A percentile compares a stretch with the other conserved stretches of the same genome.
phyloP scores from a whole-genome alignment of 768 basidiomycete genomes.

The Tricholomella constricta region DNA sequence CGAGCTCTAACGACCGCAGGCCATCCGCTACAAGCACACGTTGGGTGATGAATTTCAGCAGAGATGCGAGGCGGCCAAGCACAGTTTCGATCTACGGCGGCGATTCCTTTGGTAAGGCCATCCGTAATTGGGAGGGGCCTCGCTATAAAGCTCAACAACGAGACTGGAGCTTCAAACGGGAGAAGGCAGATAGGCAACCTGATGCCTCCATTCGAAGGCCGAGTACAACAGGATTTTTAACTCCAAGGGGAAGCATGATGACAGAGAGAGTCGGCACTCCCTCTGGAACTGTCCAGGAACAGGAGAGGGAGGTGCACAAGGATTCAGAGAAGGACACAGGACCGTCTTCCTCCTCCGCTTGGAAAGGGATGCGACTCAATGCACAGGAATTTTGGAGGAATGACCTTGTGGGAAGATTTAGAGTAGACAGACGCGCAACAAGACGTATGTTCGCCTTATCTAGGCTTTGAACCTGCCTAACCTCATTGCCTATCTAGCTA shows the following conservation, averaged over 20 bases:
- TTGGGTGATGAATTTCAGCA: constrained; percentile 25
- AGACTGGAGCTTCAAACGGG: constrained; percentile 63
- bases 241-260: constrained; percentile 31
- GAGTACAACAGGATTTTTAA: constrained; percentile 30
- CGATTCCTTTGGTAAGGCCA: constrained; percentile 44
- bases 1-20: constrained; percentile 14
- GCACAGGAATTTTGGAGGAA: constrained; percentile 71
- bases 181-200: constrained; percentile 41
- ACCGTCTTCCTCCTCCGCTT: constrained; percentile 25
- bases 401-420: constrained; percentile 62
- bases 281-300: constrained; percentile 4
- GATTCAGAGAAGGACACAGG: constrained; percentile 17
- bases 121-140: constrained; percentile 45
- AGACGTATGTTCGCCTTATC: constrained; percentile 32
- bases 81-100: constrained; percentile 39
- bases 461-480: background rate
- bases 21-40: constrained; percentile 17
- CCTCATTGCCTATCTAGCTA: constrained; percentile 27
- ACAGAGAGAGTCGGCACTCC: constrained; percentile 18
- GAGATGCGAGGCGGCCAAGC: constrained; percentile 40
- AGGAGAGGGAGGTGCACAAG: constrained; percentile 17
- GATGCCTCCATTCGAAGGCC: constrained; percentile 13
- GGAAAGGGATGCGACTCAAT: constrained; percentile 52
- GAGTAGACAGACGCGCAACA: constrained; percentile 51
- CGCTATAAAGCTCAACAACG: constrained; percentile 44